Base-by-base conservation (phyloP, 495 filamentous ascomycete species). In the Sordaria brevicollis region DNA sequence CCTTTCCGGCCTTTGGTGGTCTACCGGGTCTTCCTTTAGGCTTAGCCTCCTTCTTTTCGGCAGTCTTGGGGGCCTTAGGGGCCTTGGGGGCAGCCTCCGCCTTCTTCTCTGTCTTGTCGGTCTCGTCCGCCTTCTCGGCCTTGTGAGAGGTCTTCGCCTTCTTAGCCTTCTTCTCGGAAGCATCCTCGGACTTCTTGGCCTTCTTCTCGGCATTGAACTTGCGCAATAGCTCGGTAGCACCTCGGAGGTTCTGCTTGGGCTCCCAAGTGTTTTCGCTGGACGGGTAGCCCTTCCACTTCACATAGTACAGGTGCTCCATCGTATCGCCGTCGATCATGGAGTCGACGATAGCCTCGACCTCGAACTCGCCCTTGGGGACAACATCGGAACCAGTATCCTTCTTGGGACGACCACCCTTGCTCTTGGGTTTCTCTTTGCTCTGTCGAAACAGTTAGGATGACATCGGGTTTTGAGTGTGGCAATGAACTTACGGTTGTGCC, bases 231-330 rank as follows among this genome's bases (percentile, higher is more conserved):
- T 72, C 70, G 10, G 67, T 31, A 17, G 77, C 75, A 33, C 73
- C 72, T 3, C 21, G 35, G 6, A 81, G 72, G 66, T 81, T 79
- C 25, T 66, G 70, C 72, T 77, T 77, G 7, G 82, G 79, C 73
- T 84, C 82, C 83, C 82, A 84, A 2, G 80, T 81, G 71, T 79
- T 84, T 0, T 80, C 71, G 21, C 41, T 65, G 5, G 39, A 66
- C 3, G 72, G 33, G 66, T 75, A 83, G 0, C 77, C 78, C 69
- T 79, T 78, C 83, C 82, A 85, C 74, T 84, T 82, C 37, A 84
- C 76, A 1, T 73, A 57, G 66, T 81, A 84, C 70, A 76, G 65
- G 49, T 76, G 77, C 66, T 76, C 71, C 68, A 73, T 73, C 4
- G 74, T 78, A n/a, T 76, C 74, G 65, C 71, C 72, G 54, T 80